A percentile compares a stretch with the other conserved stretches of the same genome.
phyloP scores from a whole-genome alignment of 176 grass and related monocot genomes.

The Carex cristatella region DNA sequence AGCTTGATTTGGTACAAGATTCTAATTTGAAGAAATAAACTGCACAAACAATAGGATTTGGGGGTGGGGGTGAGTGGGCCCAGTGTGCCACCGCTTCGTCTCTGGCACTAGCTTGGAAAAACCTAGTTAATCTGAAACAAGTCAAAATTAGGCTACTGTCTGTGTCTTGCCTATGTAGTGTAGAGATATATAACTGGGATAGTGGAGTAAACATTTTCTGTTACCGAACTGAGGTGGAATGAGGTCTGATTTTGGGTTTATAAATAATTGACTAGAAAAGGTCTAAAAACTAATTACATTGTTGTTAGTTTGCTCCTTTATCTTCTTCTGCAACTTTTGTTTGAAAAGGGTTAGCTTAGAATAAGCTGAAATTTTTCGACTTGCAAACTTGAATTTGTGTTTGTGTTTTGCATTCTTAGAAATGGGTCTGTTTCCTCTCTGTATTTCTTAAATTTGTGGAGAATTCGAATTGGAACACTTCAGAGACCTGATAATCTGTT shows the following conservation, averaged over 20 bases:
- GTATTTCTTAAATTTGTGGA: not conserved
- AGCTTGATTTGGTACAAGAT: too few species aligned
- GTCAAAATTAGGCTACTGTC: not conserved
- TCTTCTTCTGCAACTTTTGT: too few species aligned
- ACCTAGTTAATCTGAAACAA: too few species aligned
- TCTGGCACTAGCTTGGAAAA: too few species aligned
- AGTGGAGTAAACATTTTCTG: not conserved
- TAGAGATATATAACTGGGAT: not conserved
- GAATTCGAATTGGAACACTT: not conserved
- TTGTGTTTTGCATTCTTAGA: not conserved
- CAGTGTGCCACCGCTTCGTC: too few species aligned
- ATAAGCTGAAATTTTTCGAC: not conserved
- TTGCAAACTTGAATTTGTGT: not conserved
- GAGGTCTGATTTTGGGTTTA: not conserved
- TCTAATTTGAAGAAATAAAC: too few species aligned
- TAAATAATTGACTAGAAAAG: too few species aligned
- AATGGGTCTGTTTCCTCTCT: not conserved
- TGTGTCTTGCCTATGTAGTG: not conserved
- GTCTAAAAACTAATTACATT: too few species aligned
- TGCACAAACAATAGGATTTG: too few species aligned
- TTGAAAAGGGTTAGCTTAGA: not conserved
- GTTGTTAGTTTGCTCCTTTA: too few species aligned
- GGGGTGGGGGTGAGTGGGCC: too few species aligned
- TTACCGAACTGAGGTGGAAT: not conserved
- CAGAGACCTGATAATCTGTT: not conserved